Percentiles rank a stretch among this genome's conserved stretches.
Evolutionary conservation across 176 grass and related monocot species (phyloP).

Genomic region (Typha latifolia): DNA sequence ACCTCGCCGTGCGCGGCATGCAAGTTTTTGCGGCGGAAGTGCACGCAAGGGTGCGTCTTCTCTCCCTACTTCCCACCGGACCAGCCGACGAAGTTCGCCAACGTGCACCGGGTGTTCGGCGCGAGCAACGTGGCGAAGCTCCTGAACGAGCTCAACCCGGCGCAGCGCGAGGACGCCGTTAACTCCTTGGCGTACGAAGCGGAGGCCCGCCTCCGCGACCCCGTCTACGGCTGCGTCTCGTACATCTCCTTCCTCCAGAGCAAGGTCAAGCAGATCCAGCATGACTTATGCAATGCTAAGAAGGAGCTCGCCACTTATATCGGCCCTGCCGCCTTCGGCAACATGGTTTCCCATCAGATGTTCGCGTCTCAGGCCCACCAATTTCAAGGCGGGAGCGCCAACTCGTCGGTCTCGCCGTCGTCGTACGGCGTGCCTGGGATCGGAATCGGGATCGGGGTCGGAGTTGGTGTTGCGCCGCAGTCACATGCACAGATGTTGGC

Average conservation of each 20-base stretch:
- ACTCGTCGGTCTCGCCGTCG: neutral
- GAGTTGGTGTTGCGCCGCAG: constrained; percentile 14
- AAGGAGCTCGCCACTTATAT: constrained; percentile 67
- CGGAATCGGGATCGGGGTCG: constrained; percentile 21
- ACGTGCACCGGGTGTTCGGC: constrained; percentile 85
- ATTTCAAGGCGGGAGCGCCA: constrained; percentile 6
- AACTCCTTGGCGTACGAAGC: constrained; percentile 90
- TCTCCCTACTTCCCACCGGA: constrained; percentile 95
- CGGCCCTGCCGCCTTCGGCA: constrained; percentile 37
- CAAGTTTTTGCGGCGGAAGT: constrained; percentile 82
- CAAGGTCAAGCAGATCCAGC: constrained; percentile 43
- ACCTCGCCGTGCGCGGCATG: constrained; percentile 91
- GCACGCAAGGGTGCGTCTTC: constrained; percentile 72
- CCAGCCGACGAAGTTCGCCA: constrained; percentile 63
- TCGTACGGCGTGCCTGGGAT: neutral
- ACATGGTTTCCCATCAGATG: constrained; percentile 12
- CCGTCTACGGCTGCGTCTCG: constrained; percentile 80
- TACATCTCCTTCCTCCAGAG: constrained; percentile 75
- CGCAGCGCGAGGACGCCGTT: constrained; percentile 72
- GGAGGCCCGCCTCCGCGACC: constrained; percentile 52
- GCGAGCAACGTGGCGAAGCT: constrained; percentile 94
- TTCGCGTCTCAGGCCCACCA: neutral
- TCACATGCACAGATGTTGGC: constrained; percentile 33
- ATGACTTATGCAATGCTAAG: constrained; percentile 41
- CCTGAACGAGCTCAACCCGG: constrained; percentile 44